Evolutionary conservation across 139 green algal species (phyloP).

Genomic region (Tetradesmus lagerheimii): DNA sequence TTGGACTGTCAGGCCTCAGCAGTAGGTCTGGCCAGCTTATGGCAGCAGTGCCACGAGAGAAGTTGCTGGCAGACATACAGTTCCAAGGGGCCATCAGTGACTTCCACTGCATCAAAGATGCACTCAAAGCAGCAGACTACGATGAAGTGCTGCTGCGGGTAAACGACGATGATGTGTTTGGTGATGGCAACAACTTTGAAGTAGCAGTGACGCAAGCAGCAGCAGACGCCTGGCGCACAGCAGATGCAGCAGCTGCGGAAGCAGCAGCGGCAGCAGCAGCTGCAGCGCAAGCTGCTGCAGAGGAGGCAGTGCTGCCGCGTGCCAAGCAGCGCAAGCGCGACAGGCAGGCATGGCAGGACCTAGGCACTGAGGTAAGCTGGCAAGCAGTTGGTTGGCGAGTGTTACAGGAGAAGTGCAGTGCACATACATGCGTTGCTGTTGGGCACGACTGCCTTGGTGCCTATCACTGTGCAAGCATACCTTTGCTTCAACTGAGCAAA

Average conservation of each 20-base stretch:
- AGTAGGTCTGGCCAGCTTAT: background rate
- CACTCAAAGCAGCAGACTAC: constrained; percentile 71
- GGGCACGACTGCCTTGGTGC: background rate
- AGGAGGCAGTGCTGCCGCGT: constrained; percentile 38
- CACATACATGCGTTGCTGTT: background rate
- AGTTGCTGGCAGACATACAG: constrained; percentile 84
- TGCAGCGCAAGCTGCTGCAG: constrained; percentile 22
- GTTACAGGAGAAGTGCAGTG: background rate
- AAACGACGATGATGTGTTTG: constrained; percentile 86
- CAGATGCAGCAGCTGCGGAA: constrained; percentile 45
- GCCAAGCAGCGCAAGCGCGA: constrained; percentile 41
- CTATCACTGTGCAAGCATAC: background rate
- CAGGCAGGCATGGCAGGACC: constrained; percentile 48
- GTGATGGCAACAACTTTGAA: constrained; percentile 90
- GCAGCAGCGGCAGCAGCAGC: constrained; percentile 40
- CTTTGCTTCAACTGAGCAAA: background rate
- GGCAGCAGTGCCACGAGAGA: constrained; percentile 57
- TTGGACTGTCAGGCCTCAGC: constrained; percentile 14
- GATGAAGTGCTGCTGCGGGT: constrained; percentile 70
- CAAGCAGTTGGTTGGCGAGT: background rate
- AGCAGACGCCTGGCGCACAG: constrained; percentile 48
- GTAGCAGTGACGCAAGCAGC: constrained; percentile 33
- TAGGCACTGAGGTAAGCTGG: constrained; percentile 49
- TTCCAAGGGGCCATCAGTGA: constrained; percentile 88
- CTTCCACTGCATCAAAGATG: constrained; percentile 77